These are phyloP conservation scores for Bipolaris victoriae DNA, from an alignment of 2,329 filamentous ascomycete genomes.

Conservation along the genomic window DNA sequence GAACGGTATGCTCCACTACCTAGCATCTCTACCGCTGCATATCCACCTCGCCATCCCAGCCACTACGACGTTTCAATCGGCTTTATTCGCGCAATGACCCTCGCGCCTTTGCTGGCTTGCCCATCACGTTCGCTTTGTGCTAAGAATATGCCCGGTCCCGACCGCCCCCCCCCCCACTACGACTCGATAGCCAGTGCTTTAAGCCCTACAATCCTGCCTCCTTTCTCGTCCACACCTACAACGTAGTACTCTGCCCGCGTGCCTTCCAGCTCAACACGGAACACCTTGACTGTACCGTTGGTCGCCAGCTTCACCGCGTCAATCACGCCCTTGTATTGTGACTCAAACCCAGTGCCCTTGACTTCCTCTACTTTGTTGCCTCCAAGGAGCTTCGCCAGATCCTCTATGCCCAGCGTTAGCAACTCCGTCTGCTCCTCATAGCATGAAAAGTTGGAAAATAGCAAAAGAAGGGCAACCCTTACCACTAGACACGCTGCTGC, in stretches of 20 bases:
- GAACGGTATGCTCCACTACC: conserved; percentile 3
- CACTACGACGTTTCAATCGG: conserved; percentile 12
- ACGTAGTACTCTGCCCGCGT: conserved; percentile 81
- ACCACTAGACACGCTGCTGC: conserved; percentile 63
- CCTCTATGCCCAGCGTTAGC: conserved; percentile 56
- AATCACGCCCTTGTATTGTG: conserved; percentile 71
- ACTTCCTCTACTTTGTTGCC: conserved; percentile 68
- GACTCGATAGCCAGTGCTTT: conserved; percentile 79
- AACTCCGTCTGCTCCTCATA: not conserved
- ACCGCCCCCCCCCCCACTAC: conserved; percentile 16
- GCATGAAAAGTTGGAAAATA: not conserved
- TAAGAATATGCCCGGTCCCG: not conserved
- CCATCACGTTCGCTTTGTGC: not conserved
- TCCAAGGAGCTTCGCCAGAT: conserved; percentile 72
- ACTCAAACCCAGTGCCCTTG: conserved; percentile 73
- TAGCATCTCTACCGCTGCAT: conserved; percentile 8
- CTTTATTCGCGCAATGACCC: conserved; percentile 9
- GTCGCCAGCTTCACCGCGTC: conserved; percentile 72
- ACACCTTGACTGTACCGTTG: conserved; percentile 75
- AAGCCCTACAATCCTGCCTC: conserved; percentile 72
- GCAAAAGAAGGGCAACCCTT: conserved; percentile 31
- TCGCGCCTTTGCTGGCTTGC: not conserved
- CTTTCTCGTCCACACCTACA: conserved; percentile 65
- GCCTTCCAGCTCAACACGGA: conserved; percentile 67
- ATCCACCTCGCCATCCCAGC: conserved; percentile 7